Evolutionary conservation across 768 basidiomycete species (phyloP), one percentile per base, ranked within the genome.

Genomic region (Pulveroboletus sp.): DNA sequence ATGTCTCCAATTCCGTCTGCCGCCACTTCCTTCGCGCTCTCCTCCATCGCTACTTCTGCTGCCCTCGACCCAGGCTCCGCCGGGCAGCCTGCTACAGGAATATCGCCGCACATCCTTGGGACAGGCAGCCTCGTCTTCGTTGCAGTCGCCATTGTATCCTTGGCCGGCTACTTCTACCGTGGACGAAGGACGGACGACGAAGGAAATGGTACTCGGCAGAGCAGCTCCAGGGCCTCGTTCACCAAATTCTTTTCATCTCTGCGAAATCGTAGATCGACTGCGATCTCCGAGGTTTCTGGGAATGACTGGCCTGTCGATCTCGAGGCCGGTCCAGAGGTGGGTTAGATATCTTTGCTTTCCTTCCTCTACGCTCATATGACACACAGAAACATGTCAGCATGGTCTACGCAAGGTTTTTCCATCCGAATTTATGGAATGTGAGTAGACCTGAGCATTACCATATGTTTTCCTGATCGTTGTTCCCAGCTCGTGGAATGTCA

Each of bases 1-100:
- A 63, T 62, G 61, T 56, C 60, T 25, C 60, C 60, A 1, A 45
- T 62, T 12, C 52, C 54, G 0, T 37, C 52, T 52, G 45, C 47
- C 45, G 29, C 36, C 47, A 41, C 55, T 50, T 45, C 40, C 20
- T 49, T 43, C 20, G 19, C 39, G 10, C 14, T 43, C 25, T 44
- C 51, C 7, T 1, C 47, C 2, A 6, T 32, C 23, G 13, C 43
- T 42, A 38, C 53, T 48, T 61, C 48, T 6, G 24, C 20, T 13
- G 5, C 40, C 27, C 39, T 41, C 7, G 40, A 24, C 27, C 32
- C 45, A 2, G 43, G 17, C 19, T 19, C 44, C 1, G 17, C 35
- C 24, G 48, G 50, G 2, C 51, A 61, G 36, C 24, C 45, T 21
- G 38, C 40, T n/a, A 34, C 47, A 1, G 36, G 31, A n/a, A 33